These are phyloP conservation scores for Cladophialophora psammophila DNA, from an alignment of 2,329 filamentous ascomycete genomes.

Conservation along the genomic window DNA sequence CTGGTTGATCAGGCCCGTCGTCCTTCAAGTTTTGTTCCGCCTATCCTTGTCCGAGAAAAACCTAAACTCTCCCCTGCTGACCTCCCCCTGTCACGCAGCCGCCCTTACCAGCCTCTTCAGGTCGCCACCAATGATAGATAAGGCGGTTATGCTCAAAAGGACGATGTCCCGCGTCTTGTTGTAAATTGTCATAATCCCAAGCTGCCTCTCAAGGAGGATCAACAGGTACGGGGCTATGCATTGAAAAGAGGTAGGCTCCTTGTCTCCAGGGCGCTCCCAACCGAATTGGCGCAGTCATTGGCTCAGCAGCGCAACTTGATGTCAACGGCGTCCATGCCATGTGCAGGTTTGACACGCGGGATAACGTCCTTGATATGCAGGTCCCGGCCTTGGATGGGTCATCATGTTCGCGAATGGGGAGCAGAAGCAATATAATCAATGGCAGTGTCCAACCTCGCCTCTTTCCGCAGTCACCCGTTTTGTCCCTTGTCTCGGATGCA, in stretches of 20 bases:
- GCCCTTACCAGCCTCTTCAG: slow-evolving; percentile 25
- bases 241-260: background rate
- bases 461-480: slow-evolving; percentile 16
- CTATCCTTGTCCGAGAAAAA: slow-evolving; percentile 19
- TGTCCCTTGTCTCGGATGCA: slow-evolving; percentile 19
- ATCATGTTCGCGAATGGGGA: background rate
- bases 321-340: slow-evolving; percentile 21
- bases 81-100: slow-evolving; percentile 10
- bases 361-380: slow-evolving; percentile 15
- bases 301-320: slow-evolving; percentile 7
- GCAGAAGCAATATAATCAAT: background rate
- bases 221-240: background rate
- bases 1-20: slow-evolving; percentile 22
- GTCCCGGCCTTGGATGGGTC: background rate
- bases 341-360: slow-evolving; percentile 12
- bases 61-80: background rate
- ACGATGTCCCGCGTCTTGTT: background rate
- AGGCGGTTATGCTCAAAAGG: background rate
- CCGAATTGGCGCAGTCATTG: background rate
- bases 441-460: slow-evolving; percentile 18
- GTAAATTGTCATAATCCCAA: background rate
- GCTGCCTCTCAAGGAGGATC: background rate
- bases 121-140: slow-evolving; percentile 6
- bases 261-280: background rate
- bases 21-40: slow-evolving; percentile 7